These are phyloP conservation scores for Auricularia heimuer DNA, from an alignment of 768 basidiomycete species.

Conservation along the genomic window DNA sequence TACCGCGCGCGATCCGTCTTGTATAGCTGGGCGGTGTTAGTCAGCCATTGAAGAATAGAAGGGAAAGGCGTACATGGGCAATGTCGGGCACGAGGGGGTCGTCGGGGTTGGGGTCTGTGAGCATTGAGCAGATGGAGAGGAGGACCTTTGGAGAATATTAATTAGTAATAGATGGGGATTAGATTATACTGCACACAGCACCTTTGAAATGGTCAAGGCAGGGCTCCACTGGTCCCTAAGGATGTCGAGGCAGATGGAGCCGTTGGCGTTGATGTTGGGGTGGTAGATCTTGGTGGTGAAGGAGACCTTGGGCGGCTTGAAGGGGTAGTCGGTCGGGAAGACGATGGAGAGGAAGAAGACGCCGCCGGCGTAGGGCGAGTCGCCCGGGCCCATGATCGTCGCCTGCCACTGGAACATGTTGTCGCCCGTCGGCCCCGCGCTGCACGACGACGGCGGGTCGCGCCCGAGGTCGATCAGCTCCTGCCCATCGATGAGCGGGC, in stretches of 20 bases:
- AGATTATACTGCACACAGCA: neutral
- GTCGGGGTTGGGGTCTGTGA: constrained; percentile 98
- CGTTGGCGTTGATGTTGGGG: constrained; percentile 99
- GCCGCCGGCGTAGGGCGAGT: constrained; percentile 93
- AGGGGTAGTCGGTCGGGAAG: constrained; percentile 97
- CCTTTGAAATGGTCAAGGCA: constrained; percentile 90
- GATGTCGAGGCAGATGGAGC: constrained; percentile 97
- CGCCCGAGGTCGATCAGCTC: constrained; percentile 99
- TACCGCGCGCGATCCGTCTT: constrained; percentile 98
- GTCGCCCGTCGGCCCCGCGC: constrained; percentile 94
- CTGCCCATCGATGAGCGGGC: constrained; percentile 29
- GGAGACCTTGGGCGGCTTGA: constrained; percentile 99
- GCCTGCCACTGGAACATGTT: constrained; percentile 99
- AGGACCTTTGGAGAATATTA: constrained; percentile 38
- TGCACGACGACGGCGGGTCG: constrained; percentile 99
- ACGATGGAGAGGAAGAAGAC: constrained; percentile 96
- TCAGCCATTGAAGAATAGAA: neutral
- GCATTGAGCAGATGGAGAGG: constrained; percentile 97
- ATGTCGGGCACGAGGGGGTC: constrained; percentile 98
- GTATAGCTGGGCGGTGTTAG: constrained; percentile 45
- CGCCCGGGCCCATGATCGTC: constrained; percentile 89
- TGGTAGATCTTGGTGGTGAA: constrained; percentile 99
- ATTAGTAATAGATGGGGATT: neutral
- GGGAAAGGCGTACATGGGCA: constrained; percentile 49
- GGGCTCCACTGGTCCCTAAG: constrained; percentile 99